Percentiles rank a stretch among this genome's conserved stretches.
phyloP scores from a whole-genome alignment of 2,329 filamentous ascomycete species.

The Aspergillus persii region DNA sequence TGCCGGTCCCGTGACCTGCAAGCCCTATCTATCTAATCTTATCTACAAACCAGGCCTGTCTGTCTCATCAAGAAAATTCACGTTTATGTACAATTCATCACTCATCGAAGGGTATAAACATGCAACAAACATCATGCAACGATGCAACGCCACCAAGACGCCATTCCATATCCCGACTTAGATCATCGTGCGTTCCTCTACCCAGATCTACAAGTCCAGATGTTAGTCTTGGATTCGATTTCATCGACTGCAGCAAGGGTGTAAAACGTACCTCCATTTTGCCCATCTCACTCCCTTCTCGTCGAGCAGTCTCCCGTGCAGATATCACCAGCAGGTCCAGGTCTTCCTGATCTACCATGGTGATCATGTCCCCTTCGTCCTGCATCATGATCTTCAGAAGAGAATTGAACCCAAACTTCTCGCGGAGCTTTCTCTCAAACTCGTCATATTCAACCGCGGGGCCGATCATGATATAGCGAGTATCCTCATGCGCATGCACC shows the following conservation, averaged over 20 bases:
- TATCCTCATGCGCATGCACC: conserved; percentile 81
- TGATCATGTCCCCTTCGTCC: conserved; percentile 92
- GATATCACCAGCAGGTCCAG: conserved; percentile 79
- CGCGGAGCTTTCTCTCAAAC: conserved; percentile 73
- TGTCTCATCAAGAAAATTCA: not conserved
- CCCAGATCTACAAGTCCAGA: conserved; percentile 41
- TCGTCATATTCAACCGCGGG: conserved; percentile 71
- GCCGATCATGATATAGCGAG: conserved; percentile 85
- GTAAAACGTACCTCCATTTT: conserved; percentile 82
- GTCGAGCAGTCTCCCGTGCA: conserved; percentile 66
- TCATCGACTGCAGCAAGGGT: not conserved
- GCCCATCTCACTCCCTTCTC: conserved; percentile 75
- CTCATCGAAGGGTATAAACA: conserved; percentile 20
- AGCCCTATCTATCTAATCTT: conserved; percentile 11
- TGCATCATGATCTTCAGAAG: conserved; percentile 81
- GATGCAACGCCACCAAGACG: conserved; percentile 6
- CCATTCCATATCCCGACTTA: conserved; percentile 8
- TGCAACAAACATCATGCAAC: not conserved
- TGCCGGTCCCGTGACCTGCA: conserved; percentile 13
- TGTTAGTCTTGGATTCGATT: conserved; percentile 3
- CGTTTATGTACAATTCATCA: not conserved
- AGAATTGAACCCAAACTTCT: conserved; percentile 73
- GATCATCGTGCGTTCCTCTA: conserved; percentile 34
- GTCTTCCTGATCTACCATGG: conserved; percentile 94
- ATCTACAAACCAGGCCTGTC: not conserved